A percentile compares a stretch with the other conserved stretches of the same genome.
phyloP scores from a whole-genome alignment of 192 early-diverging fungal genomes.

The Pilobolus umbonatus region DNA sequence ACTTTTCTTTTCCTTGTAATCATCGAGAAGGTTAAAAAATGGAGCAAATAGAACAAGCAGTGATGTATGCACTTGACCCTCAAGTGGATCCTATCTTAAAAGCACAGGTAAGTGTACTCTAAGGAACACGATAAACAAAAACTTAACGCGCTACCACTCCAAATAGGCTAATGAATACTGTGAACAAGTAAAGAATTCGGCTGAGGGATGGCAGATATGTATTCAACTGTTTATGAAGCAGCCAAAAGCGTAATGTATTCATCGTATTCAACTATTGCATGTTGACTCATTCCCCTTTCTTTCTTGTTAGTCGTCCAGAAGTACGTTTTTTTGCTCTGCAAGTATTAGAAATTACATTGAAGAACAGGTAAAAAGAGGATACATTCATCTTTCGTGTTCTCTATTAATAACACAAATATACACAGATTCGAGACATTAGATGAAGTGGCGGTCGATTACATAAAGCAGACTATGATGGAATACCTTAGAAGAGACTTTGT shows the following conservation, averaged over 20 bases:
- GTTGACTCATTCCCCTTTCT: not conserved
- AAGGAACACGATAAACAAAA: not conserved
- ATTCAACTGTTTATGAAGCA: constrained; percentile 70
- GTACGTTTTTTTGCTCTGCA: constrained; percentile 84
- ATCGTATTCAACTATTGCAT: not conserved
- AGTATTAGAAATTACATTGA: constrained; percentile 67
- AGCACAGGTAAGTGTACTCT: constrained; percentile 56
- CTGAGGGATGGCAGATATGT: constrained; percentile 84
- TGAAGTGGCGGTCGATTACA: constrained; percentile 43
- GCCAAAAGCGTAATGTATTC: constrained; percentile 57
- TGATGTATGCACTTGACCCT: constrained; percentile 74
- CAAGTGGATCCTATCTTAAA: constrained; percentile 59
- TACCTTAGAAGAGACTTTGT: constrained; percentile 55
- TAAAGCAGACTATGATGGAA: constrained; percentile 54
- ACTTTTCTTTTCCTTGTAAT: constrained; percentile 1
- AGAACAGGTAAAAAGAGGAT: constrained; percentile 41
- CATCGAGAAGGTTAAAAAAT: constrained; percentile 22
- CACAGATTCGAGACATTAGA: constrained; percentile 47
- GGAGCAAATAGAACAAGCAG: constrained; percentile 79
- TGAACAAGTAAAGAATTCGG: constrained; percentile 68
- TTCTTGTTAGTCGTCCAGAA: constrained; percentile 54
- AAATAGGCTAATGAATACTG: constrained; percentile 77
- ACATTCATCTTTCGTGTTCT: constrained; percentile 5
- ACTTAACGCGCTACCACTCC: constrained; percentile 12
- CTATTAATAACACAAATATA: not conserved